Percentiles rank a stretch among this genome's conserved stretches.
phyloP scores from a whole-genome alignment of 225 moss, liverwort and hornwort species.

The Pleurozium schreberi region DNA sequence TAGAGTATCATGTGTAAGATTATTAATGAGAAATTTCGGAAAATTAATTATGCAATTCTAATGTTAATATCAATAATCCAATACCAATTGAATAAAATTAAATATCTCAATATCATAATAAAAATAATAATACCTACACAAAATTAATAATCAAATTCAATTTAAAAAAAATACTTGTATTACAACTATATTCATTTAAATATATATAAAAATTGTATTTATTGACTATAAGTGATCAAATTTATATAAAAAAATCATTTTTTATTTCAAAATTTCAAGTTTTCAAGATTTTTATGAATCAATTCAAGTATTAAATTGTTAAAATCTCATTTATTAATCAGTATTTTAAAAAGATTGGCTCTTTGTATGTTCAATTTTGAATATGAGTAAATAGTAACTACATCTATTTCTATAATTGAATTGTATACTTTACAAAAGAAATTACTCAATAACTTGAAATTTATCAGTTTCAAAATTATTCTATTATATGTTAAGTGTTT shows the following conservation, averaged over 20 bases:
- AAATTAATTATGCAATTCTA: no score
- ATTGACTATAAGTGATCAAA: neutral
- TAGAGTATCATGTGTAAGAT: neutral
- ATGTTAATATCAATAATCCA: no score
- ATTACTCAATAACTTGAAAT: neutral
- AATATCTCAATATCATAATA: neutral
- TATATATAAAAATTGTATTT: no score
- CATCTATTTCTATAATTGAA: neutral
- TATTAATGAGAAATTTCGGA: no score
- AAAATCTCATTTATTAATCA: neutral
- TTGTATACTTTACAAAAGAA: neutral
- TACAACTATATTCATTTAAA: neutral
- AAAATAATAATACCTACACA: rapidly evolving
- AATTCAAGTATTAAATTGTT: neutral
- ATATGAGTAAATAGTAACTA: neutral
- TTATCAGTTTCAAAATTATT: neutral
- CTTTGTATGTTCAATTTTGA: neutral
- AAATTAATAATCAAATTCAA: neutral
- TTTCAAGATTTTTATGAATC: neutral
- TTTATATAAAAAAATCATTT: no score
- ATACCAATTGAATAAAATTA: neutral
- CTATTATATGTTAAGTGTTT: neutral
- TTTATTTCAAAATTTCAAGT: neutral
- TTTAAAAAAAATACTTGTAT: neutral
- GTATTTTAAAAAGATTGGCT: neutral